Evolutionary conservation across 2,329 filamentous ascomycete species (phyloP).

Genomic region (Sporothrix dimorphospora): DNA sequence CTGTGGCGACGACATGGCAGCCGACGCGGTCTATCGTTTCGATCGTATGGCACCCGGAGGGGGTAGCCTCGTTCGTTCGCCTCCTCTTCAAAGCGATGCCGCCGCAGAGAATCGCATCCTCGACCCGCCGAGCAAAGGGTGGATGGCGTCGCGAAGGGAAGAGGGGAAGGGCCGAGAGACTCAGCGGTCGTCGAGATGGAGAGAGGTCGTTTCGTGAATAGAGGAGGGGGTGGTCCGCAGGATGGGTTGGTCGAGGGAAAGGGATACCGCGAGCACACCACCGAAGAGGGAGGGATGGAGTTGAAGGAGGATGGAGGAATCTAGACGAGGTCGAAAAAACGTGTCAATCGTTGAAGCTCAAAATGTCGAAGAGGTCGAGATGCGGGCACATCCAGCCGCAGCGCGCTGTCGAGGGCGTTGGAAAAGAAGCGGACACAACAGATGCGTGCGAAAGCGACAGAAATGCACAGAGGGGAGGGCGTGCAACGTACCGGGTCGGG

Average conservation of each 20-base stretch:
- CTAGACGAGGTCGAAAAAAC: not conserved
- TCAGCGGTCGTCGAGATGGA: not conserved
- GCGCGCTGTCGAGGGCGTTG: not conserved
- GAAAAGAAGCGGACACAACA: not conserved
- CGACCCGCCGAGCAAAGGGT: constrained; percentile 23
- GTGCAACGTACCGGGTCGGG: constrained; percentile 17
- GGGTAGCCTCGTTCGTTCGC: constrained; percentile 27
- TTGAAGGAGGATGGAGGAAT: not conserved
- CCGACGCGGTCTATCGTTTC: constrained; percentile 22
- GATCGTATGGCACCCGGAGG: not conserved
- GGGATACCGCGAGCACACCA: not conserved
- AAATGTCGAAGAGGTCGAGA: not conserved
- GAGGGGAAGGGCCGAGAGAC: not conserved
- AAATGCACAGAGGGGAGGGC: not conserved
- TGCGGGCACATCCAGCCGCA: not conserved
- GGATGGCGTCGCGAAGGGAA: not conserved
- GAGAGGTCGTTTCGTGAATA: not conserved
- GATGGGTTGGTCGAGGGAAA: not conserved
- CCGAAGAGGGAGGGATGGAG: not conserved
- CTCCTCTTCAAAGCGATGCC: constrained; percentile 33
- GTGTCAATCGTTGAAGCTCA: constrained; percentile 11
- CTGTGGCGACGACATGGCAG: constrained; percentile 34
- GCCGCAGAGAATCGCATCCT: constrained; percentile 32
- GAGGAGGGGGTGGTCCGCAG: not conserved
- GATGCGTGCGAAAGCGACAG: not conserved